phyloP scores from a whole-genome alignment of 2,329 filamentous ascomycete species.

The Pseudocercospora ulei region DNA sequence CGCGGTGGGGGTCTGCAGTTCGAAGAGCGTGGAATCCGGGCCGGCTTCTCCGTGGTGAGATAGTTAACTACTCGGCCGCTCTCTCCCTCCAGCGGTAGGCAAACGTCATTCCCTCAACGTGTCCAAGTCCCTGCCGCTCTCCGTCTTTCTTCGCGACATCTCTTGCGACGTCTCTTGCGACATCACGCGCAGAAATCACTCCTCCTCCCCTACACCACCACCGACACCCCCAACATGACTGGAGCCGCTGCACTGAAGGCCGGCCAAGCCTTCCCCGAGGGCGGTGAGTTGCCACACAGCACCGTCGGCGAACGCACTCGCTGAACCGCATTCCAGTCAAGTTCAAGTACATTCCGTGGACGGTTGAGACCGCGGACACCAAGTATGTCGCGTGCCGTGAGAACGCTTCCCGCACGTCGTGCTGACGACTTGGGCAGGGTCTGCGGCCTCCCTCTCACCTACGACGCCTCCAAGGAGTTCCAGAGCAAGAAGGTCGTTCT shows the following conservation, averaged over 20 bases:
- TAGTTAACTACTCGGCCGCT: conserved; percentile 7
- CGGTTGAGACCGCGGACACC: conserved; percentile 15
- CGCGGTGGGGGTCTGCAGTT: conserved; percentile 5
- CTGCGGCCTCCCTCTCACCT: conserved; percentile 20
- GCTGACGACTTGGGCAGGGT: conserved; percentile 8
- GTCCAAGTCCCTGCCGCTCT: background rate
- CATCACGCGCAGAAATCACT: background rate
- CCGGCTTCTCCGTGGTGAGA: background rate
- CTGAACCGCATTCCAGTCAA: conserved; percentile 16
- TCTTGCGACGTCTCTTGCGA: background rate
- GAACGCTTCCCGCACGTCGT: background rate
- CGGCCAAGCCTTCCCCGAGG: conserved; percentile 21
- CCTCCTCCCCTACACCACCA: background rate
- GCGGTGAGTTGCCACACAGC: conserved; percentile 13
- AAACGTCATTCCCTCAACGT: conserved; percentile 2
- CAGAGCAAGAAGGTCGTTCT: conserved; percentile 21
- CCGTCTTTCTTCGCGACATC: background rate
- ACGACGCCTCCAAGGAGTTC: conserved; percentile 21
- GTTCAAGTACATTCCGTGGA: conserved; percentile 25
- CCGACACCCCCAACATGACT: conserved; percentile 8
- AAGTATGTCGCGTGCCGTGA: conserved; percentile 7
- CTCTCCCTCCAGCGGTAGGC: conserved; percentile 1
- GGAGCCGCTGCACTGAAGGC: conserved; percentile 19
- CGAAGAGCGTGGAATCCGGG: conserved; percentile 1
- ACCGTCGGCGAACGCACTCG: background rate